These are phyloP conservation scores for Phylloporus sp. DNA, from an alignment of 1,284 basidiomycete species.

Conservation along the genomic window DNA sequence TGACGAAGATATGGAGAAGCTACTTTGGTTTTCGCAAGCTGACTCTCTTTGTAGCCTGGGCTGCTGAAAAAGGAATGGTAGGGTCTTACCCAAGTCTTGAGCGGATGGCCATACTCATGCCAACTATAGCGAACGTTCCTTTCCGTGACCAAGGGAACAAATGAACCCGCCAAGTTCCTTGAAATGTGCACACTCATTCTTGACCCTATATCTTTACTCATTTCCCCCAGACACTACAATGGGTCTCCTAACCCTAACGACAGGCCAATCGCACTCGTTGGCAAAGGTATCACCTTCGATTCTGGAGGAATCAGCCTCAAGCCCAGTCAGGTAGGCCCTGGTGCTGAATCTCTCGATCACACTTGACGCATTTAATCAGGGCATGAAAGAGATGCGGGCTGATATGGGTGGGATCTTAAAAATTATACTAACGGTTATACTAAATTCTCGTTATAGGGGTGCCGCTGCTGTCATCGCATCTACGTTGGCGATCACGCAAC, in stretches of 20 bases:
- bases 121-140: constrained; percentile 77
- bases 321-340: constrained; percentile 66
- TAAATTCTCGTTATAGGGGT: constrained; percentile 56
- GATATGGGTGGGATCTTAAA: constrained; percentile 72
- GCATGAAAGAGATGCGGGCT: constrained; percentile 83
- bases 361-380: constrained; percentile 45
- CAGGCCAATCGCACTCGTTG: constrained; percentile 80
- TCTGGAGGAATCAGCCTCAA: constrained; percentile 91
- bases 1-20: constrained; percentile 67
- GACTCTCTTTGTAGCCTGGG: constrained; percentile 64
- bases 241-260: constrained; percentile 66
- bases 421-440: not conserved
- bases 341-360: constrained; percentile 15
- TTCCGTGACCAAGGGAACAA: constrained; percentile 84
- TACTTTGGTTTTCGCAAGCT: not conserved
- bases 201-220: constrained; percentile 7
- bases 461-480: constrained; percentile 82
- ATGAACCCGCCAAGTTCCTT: constrained; percentile 86
- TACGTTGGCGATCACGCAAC: constrained; percentile 81
- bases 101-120: constrained; percentile 4
- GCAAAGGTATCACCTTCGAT: constrained; percentile 91
- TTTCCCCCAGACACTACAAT: constrained; percentile 73
- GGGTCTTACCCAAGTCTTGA: constrained; percentile 10
- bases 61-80: constrained; percentile 84
- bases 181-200: constrained; percentile 69